Base-by-base conservation (phyloP, 352 stramenopile genomes). In the Globisporangium paddicum region DNA sequence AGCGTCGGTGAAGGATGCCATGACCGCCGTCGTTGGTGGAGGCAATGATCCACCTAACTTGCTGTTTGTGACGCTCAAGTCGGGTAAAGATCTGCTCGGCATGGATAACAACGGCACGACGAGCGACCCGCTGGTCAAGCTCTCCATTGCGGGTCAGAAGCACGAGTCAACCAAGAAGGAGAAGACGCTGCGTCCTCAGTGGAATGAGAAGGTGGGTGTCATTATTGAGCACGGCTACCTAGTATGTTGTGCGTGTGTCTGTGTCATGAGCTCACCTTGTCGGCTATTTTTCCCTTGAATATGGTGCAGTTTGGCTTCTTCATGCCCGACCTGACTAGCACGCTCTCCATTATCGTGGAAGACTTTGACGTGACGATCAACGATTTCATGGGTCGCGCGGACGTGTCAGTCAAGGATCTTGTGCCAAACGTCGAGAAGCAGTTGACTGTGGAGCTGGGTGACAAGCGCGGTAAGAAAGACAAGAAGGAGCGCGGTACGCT, bases 81-180 rank as follows among this genome's bases (percentile, higher is more conserved):
- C 79, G 9, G 83, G 79, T 45, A 89, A 89, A 60, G 72, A 93
- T 38, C 60, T 97, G 32, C 74, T 96, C 18, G 81, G 82, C 0
- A 95, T 96, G 81, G 87, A 96, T 62, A 77, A 82, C 37, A 74
- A 90, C 46, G 88, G 85, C 26, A 90, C 75, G 0, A 86, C 75
- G 5, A 95, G 82, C 48, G 92, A 98, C 53, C 92, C 92, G 10
- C 75, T 97, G 16, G 87, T 96, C 51, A 86, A 92, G 44, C 60
- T 96, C 6, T 74, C 67, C 49, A 79, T 76, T 53, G 80, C 75
- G 16, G 85, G 89, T 19, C 89, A 95, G 63, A 88, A 93, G 52
- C 82, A 96, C 58, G 79, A 86, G 58, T 86, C 80, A 6, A 84
- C 58, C 16, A 87, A 76, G 63, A 89, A 90, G 59, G 75, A 90